Percentiles rank a stretch among this genome's conserved stretches.
Evolutionary conservation across 2,329 filamentous ascomycete genomes (phyloP).

Genomic region (Penicillium sp.): DNA sequence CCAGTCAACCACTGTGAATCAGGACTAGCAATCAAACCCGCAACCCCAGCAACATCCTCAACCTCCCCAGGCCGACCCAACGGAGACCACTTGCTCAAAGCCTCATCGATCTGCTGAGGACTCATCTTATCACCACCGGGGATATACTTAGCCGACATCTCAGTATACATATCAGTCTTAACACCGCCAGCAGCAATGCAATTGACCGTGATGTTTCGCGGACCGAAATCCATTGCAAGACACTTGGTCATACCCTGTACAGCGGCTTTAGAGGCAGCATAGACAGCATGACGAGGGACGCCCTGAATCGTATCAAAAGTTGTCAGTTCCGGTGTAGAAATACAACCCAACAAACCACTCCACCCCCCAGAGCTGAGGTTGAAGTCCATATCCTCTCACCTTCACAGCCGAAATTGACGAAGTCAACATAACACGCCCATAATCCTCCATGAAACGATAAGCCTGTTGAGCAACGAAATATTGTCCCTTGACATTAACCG

Average conservation of each 20-base stretch:
- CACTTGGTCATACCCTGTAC: constrained; percentile 27
- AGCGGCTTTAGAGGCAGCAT: constrained; percentile 25
- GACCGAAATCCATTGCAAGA: constrained; percentile 24
- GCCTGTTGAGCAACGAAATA: constrained; percentile 27
- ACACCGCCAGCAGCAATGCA: constrained; percentile 27
- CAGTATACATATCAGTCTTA: constrained; percentile 27
- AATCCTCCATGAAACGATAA: constrained; percentile 21
- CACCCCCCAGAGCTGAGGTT: background rate
- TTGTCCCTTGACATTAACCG: constrained; percentile 26
- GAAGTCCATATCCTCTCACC: constrained; percentile 5
- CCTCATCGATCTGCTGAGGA: constrained; percentile 18
- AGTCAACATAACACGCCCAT: constrained; percentile 23
- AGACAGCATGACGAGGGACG: constrained; percentile 22
- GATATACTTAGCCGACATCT: constrained; percentile 23
- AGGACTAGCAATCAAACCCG: constrained; percentile 23
- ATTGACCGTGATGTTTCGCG: constrained; percentile 25
- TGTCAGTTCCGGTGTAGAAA: background rate
- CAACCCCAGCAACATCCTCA: constrained; percentile 23
- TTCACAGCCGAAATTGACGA: constrained; percentile 26
- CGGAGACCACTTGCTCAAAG: constrained; percentile 25
- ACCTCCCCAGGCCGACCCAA: constrained; percentile 20
- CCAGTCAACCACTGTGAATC: constrained; percentile 29
- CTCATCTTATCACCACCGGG: constrained; percentile 23
- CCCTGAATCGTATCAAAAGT: constrained; percentile 12
- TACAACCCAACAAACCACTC: background rate